Percentiles rank a stretch among this genome's conserved stretches.
These are phyloP conservation scores for Solanum neorickii DNA, from an alignment of 257 asterid genomes.

Conservation along the genomic window DNA sequence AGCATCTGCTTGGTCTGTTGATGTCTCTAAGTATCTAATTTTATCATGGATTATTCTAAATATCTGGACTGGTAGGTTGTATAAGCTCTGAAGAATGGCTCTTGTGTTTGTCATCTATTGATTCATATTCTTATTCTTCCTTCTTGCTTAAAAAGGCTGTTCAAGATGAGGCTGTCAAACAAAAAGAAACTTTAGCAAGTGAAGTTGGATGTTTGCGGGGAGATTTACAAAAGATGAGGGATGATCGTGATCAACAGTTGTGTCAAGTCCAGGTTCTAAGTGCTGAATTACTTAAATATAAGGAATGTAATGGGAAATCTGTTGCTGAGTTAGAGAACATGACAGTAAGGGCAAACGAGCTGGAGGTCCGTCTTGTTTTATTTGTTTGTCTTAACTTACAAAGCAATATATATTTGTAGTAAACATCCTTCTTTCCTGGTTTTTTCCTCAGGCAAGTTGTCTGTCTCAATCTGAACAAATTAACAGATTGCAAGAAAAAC, in stretches of 20 bases:
- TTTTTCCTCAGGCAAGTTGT: slow-evolving; percentile 47
- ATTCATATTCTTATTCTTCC: not conserved
- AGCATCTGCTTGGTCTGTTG: not conserved
- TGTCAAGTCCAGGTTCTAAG: slow-evolving; percentile 44
- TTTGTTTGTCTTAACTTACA: not conserved
- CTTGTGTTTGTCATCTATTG: not conserved
- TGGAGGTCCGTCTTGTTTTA: slow-evolving; percentile 44
- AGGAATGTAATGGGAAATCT: slow-evolving; percentile 54
- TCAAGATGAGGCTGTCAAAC: slow-evolving; percentile 65
- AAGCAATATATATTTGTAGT: not conserved
- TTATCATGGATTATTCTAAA: not conserved
- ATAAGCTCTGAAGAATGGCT: not conserved
- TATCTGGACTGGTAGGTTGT: not conserved
- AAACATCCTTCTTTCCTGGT: not conserved
- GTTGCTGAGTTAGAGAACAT: slow-evolving; percentile 38
- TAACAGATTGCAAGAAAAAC: slow-evolving; percentile 55
- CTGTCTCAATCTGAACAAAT: slow-evolving; percentile 56
- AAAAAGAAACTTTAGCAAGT: slow-evolving; percentile 57
- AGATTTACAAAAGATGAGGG: slow-evolving; percentile 76
- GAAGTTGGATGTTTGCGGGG: slow-evolving; percentile 62
- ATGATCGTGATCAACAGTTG: slow-evolving; percentile 64
- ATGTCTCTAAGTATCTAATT: not conserved
- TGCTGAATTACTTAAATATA: slow-evolving; percentile 43
- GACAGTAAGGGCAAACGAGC: slow-evolving; percentile 34
- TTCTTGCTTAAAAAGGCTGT: slow-evolving; percentile 23